A percentile compares a stretch with the other conserved stretches of the same genome.
phyloP scores from a whole-genome alignment of 805 yeast species.

The Maudiozyma bulderi region DNA sequence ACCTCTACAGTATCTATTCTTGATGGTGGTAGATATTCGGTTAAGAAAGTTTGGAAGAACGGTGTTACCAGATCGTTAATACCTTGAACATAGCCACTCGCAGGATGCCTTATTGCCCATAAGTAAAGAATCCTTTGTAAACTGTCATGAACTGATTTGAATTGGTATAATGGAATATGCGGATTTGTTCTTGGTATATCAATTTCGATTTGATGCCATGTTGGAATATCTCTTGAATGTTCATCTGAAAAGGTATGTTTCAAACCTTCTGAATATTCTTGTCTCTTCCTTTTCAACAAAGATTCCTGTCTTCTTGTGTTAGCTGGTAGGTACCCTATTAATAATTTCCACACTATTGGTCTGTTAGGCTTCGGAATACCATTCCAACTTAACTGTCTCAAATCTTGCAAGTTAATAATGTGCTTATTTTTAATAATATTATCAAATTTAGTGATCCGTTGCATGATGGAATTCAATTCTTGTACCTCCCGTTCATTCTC shows the following conservation, averaged over 20 bases:
- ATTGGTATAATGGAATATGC: constrained; percentile 60
- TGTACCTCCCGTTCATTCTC: constrained; percentile 27
- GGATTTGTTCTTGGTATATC: constrained; percentile 95
- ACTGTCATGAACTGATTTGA: constrained; percentile 61
- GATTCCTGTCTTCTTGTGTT: constrained; percentile 65
- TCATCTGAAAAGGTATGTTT: constrained; percentile 44
- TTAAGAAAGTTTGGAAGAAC: constrained; percentile 75
- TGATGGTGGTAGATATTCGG: constrained; percentile 44
- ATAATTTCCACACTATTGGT: constrained; percentile 79
- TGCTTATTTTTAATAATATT: constrained; percentile 42
- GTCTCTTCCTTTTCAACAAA: constrained; percentile 67
- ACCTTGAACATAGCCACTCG: constrained; percentile 96
- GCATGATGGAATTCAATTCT: constrained; percentile 48
- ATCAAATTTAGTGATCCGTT: constrained; percentile 60
- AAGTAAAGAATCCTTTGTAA: constrained; percentile 73
- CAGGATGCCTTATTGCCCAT: constrained; percentile 97
- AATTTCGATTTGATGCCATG: constrained; percentile 93
- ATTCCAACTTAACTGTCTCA: constrained; percentile 82
- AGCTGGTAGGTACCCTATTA: constrained; percentile 84
- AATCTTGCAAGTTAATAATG: constrained; percentile 56
- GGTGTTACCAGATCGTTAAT: constrained; percentile 92
- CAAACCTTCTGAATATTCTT: constrained; percentile 74
- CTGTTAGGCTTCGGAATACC: constrained; percentile 80
- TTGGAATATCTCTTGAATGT: constrained; percentile 56
- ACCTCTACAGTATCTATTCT: constrained; percentile 40